These are phyloP conservation scores for Corylus avellana DNA, from an alignment of 306 rosid species.

Conservation along the genomic window DNA sequence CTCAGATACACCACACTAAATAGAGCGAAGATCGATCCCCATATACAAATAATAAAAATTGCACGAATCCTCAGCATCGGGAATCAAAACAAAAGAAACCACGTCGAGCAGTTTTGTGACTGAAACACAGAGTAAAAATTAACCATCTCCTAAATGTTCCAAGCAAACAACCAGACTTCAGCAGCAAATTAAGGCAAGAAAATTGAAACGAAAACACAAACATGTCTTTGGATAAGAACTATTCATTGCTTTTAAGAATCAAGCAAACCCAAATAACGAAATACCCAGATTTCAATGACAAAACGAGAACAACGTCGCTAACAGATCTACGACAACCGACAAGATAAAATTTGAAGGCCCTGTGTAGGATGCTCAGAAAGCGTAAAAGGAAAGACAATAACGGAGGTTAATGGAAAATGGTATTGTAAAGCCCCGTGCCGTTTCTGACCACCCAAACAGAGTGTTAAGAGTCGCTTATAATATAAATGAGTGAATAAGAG, in stretches of 20 bases:
- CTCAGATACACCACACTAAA: neutral
- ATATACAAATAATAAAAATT: neutral
- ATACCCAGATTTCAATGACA: neutral
- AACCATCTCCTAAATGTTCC: neutral
- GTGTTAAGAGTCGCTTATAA: neutral
- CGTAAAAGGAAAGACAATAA: neutral
- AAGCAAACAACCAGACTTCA: neutral
- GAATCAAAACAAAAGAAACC: neutral
- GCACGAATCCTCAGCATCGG: neutral
- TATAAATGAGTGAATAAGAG: neutral
- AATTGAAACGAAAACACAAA: neutral
- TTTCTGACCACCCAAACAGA: neutral
- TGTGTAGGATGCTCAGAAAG: neutral
- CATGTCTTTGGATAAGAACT: neutral
- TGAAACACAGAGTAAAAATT: neutral
- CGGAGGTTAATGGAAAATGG: no score
- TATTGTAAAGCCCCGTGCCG: neutral
- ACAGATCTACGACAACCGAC: neutral
- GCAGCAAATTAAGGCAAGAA: no score
- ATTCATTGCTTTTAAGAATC: neutral
- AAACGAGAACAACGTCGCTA: neutral
- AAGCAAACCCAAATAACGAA: neutral
- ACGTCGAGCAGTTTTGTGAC: neutral
- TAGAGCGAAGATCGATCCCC: neutral
- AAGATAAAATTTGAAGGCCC: neutral